Percentiles rank a stretch among this genome's conserved stretches.
Conservation (phyloP, 2,329 filamentous ascomycete species). For the Aspergillus neoniger region DNA sequence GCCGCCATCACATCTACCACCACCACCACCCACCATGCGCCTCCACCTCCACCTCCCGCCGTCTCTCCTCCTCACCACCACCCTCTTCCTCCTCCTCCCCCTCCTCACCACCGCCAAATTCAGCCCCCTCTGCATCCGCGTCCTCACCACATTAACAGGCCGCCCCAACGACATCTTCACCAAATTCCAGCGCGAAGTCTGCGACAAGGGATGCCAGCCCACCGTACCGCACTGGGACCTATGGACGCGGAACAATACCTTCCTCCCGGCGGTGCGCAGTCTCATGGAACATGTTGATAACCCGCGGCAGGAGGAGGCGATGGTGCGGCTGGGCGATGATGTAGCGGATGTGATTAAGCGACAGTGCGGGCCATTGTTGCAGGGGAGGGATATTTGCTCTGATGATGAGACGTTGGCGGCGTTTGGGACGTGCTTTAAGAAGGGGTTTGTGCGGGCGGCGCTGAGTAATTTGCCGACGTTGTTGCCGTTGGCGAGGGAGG, state of each 20-base stretch:
- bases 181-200: slow-evolving; percentile 38
- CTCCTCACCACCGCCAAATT: slow-evolving; percentile 25
- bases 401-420: slow-evolving; percentile 34
- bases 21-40: slow-evolving; percentile 22
- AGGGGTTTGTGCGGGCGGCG: slow-evolving; percentile 34
- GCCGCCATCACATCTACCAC: no score
- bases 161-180: slow-evolving; percentile 34
- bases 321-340: slow-evolving; percentile 38
- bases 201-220: slow-evolving; percentile 35
- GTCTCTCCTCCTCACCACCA: slow-evolving; percentile 11
- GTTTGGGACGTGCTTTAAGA: slow-evolving; percentile 39
- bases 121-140: slow-evolving; percentile 73
- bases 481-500: slow-evolving; percentile 35
- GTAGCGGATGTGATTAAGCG: slow-evolving; percentile 37
- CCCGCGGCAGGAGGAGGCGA: slow-evolving; percentile 32
- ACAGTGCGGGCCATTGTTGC: slow-evolving; percentile 32
- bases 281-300: slow-evolving; percentile 33
- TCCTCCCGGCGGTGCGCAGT: slow-evolving; percentile 38
- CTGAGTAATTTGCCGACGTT: slow-evolving; percentile 32
- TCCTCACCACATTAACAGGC: slow-evolving; percentile 68
- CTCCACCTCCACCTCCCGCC: slow-evolving; percentile 1
- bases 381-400: slow-evolving; percentile 36
- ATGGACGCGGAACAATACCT: slow-evolving; percentile 40
- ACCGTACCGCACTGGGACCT: slow-evolving; percentile 39
- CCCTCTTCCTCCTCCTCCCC: slow-evolving; percentile 23